Conservation (phyloP, 495 filamentous ascomycete genomes). For the Aspergillus egyptiacus region DNA sequence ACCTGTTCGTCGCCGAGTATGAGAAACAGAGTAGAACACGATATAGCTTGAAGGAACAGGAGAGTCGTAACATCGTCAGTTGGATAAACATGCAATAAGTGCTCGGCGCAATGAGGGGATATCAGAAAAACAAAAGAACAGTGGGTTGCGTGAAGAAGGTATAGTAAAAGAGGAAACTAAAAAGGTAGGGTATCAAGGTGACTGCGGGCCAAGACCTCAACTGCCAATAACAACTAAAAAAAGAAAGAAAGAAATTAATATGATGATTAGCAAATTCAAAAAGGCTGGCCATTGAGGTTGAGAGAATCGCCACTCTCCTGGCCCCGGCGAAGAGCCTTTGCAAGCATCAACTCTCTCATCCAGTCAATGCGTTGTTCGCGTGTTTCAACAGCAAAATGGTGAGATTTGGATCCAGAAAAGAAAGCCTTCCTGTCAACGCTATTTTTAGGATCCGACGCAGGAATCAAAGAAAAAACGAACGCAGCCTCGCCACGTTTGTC, state of each 20-base stretch:
- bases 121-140: too few species aligned
- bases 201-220: neutral
- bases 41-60: too few species aligned
- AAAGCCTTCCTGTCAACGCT: constrained; percentile 48
- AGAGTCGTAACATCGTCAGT: constrained; percentile 17
- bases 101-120: too few species aligned
- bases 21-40: too few species aligned
- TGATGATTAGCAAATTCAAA: constrained; percentile 38
- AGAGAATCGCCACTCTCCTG: constrained; percentile 77
- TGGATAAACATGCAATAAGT: too few species aligned
- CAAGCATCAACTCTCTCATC: constrained; percentile 98
- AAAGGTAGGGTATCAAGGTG: constrained; percentile 2
- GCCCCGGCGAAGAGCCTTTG: constrained; percentile 70
- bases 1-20: too few species aligned
- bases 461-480: constrained; percentile 89
- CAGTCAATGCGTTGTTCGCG: constrained; percentile 91
- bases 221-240: neutral
- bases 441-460: constrained; percentile 42
- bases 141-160: neutral
- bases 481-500: constrained; percentile 50
- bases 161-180: constrained; percentile 4
- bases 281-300: constrained; percentile 73
- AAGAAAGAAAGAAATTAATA: neutral
- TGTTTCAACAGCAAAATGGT: constrained; percentile 85
- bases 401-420: constrained; percentile 58